Evolutionary conservation across 345 rosid genomes (phyloP).

Genomic region (Pseudoturritis turrita): DNA sequence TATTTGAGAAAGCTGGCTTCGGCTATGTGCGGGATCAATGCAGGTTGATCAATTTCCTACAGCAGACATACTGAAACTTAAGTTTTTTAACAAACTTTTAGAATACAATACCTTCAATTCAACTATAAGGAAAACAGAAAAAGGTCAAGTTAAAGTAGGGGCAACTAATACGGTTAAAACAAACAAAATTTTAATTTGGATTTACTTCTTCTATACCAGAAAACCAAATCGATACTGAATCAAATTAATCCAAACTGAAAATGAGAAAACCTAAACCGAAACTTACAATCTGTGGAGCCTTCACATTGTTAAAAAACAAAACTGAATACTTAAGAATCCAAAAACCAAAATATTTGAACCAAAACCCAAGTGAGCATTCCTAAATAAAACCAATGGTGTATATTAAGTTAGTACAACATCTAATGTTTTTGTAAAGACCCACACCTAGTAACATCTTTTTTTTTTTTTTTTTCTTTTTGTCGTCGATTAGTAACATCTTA

Average conservation of each 20-base stretch:
- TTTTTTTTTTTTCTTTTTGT: too few species aligned
- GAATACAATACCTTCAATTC: neutral
- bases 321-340: too few species aligned
- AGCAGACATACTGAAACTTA: slow-evolving; percentile 24
- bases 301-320: neutral
- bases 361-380: neutral
- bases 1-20: slow-evolving; percentile 93
- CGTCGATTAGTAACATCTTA: neutral
- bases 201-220: slow-evolving; percentile 6
- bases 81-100: neutral
- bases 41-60: slow-evolving; percentile 97
- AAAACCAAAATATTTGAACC: neutral
- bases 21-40: slow-evolving; percentile 97
- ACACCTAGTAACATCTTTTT: slow-evolving; percentile 1
- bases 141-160: neutral
- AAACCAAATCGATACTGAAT: neutral
- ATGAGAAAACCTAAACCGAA: neutral
- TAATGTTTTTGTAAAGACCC: neutral
- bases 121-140: neutral
- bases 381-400: neutral
- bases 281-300: neutral
- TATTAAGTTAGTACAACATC: neutral
- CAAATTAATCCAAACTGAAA: slow-evolving; percentile 4
- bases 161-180: neutral
- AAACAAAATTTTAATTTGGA: neutral